Evolutionary conservation across 1,284 basidiomycete species (phyloP), one percentile per base, ranked within the genome.

Genomic region (Ustilago cynodontis): DNA sequence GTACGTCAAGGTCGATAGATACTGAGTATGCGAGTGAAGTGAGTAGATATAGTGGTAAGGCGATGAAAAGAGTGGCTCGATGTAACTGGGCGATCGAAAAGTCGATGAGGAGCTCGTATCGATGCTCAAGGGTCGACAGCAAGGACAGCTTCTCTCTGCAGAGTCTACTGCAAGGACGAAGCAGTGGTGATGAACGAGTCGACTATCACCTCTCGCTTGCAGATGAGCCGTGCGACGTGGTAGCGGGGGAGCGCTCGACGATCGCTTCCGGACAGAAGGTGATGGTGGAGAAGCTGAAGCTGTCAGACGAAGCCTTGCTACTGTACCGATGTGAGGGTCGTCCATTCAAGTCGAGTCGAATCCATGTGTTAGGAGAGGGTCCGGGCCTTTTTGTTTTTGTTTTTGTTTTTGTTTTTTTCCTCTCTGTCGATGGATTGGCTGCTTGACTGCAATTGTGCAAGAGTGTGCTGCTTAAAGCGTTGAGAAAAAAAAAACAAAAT

Each of bases 101-200:
- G n/a, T 20, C n/a, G 41, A 7, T n/a, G 3, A 47, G 56, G 10
- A 22, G 29, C 18, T 11, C 11, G 3, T 39, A 39, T 35, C 56
- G 29, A 20, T 47, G 41, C 14, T 16, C 41, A 43, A 50, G 1
- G 29, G 37, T 45, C 24, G 59, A 55, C 51, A 43, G 29, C 53
- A 24, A 49, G n/a, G 37, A 26, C 43, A 13, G 60, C 64, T 39
- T 66, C 59, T 66, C 64, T 56, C 64, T 71, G 69, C 63, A 51
- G 39, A 41, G 53, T 55, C 35, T 59, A 33, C 31, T 33, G 64
- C 62, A 59, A 45, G 60, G 52, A 66, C 70, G 26, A 62, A 56
- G 60, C 70, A 28, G 59, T 61, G 63, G 59, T 65, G 70, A 41
- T 66, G 60, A 47, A 45, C 11, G 52, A 50, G 45, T 28, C 28